These are phyloP conservation scores for Euphorbia schlechtendalii DNA, from an alignment of 441 rosid genomes.

Conservation along the genomic window DNA sequence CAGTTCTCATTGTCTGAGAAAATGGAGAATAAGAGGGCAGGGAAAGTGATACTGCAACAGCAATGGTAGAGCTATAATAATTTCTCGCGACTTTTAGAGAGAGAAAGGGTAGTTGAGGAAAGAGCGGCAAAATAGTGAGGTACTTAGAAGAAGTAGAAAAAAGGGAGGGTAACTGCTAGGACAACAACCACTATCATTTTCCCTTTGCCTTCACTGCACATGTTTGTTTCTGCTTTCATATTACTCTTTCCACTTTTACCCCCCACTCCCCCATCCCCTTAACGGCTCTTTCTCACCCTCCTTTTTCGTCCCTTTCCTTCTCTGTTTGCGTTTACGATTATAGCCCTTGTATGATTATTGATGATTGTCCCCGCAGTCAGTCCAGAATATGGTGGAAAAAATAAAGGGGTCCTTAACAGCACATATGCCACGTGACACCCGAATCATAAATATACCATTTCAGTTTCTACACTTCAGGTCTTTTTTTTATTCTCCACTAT, in stretches of 20 bases:
- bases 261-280: constrained; percentile 20
- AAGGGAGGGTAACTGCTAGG: constrained; percentile 31
- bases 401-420: constrained; percentile 18
- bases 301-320: neutral
- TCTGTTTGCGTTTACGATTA: neutral
- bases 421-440: constrained; percentile 43
- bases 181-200: constrained; percentile 58
- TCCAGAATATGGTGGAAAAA: constrained; percentile 25
- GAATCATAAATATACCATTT: constrained; percentile 26
- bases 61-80: constrained; percentile 6
- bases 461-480: neutral
- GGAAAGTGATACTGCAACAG: constrained; percentile 41
- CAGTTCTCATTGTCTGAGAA: constrained; percentile 37
- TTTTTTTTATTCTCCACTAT: too few species aligned
- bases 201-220: constrained; percentile 63
- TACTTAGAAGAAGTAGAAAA: constrained; percentile 5
- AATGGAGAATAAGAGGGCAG: constrained; percentile 28
- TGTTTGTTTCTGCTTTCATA: constrained; percentile 28
- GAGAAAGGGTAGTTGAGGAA: constrained; percentile 41
- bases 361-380: constrained; percentile 26
- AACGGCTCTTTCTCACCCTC: constrained; percentile 14
- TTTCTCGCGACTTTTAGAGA: neutral
- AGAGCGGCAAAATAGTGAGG: constrained; percentile 18
- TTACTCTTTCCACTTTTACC: constrained; percentile 48
- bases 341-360: constrained; percentile 25